Percentiles rank a stretch among this genome's conserved stretches.
These are phyloP conservation scores for Fusarium scirpi DNA, from an alignment of 2,329 filamentous ascomycete genomes.

Conservation along the genomic window DNA sequence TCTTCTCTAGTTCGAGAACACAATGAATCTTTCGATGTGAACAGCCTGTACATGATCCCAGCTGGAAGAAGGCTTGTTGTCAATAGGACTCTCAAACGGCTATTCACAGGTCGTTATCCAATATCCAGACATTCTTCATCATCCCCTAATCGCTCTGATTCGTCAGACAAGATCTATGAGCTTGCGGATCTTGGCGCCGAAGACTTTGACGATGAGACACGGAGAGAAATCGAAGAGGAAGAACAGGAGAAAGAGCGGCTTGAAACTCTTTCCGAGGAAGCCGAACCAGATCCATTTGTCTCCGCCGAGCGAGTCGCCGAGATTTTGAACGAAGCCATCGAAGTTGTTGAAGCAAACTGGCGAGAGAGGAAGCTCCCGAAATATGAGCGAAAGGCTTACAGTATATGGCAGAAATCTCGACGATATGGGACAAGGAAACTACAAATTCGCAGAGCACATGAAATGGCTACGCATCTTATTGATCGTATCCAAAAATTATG, in stretches of 20 bases:
- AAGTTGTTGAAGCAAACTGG: conserved; percentile 67
- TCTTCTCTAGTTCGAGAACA: conserved; percentile 43
- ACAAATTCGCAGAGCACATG: conserved; percentile 60
- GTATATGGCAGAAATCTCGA: conserved; percentile 70
- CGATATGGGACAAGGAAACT: conserved; percentile 51
- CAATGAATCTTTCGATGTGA: conserved; percentile 46
- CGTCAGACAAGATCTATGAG: conserved; percentile 19
- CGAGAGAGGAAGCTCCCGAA: conserved; percentile 66
- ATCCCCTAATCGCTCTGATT: conserved; percentile 21
- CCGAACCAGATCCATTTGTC: conserved; percentile 47
- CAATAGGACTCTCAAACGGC: conserved; percentile 55
- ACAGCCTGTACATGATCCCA: conserved; percentile 49
- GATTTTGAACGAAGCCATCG: conserved; percentile 55
- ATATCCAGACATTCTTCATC: conserved; percentile 22
- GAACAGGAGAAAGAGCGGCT: conserved; percentile 25
- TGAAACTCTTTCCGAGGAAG: conserved; percentile 2
- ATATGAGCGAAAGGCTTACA: conserved; percentile 67
- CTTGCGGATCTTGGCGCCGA: conserved; percentile 44
- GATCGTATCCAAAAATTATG: conserved; percentile 67
- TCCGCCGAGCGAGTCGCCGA: conserved; percentile 49
- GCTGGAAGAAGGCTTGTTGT: conserved; percentile 60
- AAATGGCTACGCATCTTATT: conserved; percentile 57
- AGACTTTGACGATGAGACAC: conserved; percentile 65
- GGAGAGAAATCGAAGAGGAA: conserved; percentile 68
- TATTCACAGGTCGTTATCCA: conserved; percentile 51